Conservation (phyloP, 768 basidiomycete species). For the Podaxis pistillaris region DNA sequence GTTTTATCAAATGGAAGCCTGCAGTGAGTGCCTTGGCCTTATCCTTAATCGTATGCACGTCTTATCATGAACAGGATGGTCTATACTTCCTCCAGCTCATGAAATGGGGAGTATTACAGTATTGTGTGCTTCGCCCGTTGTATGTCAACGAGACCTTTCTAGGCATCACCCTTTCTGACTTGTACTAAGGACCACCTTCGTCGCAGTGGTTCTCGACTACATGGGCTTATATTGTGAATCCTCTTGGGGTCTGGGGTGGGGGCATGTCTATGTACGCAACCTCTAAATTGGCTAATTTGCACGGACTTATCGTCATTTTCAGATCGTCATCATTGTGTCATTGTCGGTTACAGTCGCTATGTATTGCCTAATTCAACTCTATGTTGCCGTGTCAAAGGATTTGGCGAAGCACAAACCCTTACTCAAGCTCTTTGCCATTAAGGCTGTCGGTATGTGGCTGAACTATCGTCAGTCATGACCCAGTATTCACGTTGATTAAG, state of each 20-base stretch:
- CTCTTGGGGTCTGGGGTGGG: slow-evolving; percentile 67
- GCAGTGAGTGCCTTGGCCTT: slow-evolving; percentile 33
- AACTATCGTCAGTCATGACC: not conserved
- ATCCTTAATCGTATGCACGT: slow-evolving; percentile 11
- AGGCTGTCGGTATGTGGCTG: slow-evolving; percentile 57
- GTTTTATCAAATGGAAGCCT: slow-evolving; percentile 62
- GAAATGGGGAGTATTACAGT: slow-evolving; percentile 79
- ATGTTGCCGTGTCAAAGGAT: slow-evolving; percentile 51
- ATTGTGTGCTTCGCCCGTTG: slow-evolving; percentile 63
- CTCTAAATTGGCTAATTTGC: not conserved
- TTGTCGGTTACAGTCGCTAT: slow-evolving; percentile 74
- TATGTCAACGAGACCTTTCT: slow-evolving; percentile 25
- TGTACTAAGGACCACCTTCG: slow-evolving; percentile 47
- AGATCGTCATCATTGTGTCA: slow-evolving; percentile 63
- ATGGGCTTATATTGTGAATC: slow-evolving; percentile 70
- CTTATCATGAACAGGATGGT: slow-evolving; percentile 43
- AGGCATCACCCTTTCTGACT: not conserved
- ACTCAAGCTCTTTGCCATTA: slow-evolving; percentile 68
- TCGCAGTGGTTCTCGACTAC: slow-evolving; percentile 61
- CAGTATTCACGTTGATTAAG: slow-evolving; percentile 25
- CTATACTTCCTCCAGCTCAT: slow-evolving; percentile 69
- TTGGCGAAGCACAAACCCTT: slow-evolving; percentile 61
- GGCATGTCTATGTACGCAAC: slow-evolving; percentile 60
- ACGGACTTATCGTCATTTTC: not conserved
- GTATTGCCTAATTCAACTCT: slow-evolving; percentile 77